Evolutionary conservation across 306 rosid genomes (phyloP), one percentile per base, ranked within the genome.

Genomic region (Trifolium dubium): DNA sequence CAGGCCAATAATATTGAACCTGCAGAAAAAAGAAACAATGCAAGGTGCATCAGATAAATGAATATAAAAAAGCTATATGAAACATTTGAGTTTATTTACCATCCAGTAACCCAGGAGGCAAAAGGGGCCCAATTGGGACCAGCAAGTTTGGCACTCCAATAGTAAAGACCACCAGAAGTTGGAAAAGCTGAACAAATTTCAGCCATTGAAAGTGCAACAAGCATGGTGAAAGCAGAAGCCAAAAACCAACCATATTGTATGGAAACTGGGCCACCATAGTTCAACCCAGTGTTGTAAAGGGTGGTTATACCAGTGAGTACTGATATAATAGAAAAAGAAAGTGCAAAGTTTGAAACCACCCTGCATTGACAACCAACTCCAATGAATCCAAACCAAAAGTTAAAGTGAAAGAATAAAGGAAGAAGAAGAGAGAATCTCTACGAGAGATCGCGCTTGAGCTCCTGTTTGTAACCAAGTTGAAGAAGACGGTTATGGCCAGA

Each of bases 1-100:
- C 98, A 88, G 97, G 59, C 98, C 97, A 77, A 93, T 88, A 74
- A 93, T 89, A 83, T 91, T 91, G 88, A 93, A 93, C 97, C 98
- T 93, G 89, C 86, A 77, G 62, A 43, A 74, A 73, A 64, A 41
- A 63, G 72, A 86, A 81, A 67, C 15, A 79, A 79, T 85, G 32
- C 34, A 69, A 40, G 30, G 37, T 12, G 34, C 43, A 43, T 84
- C 75, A 85, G 89, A 61, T 28, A 67, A 29, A 56, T 30, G 39
- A 70, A 54, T 9, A 13, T 9, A 12, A 9, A 7, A 37, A 37
- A 37, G 0, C 40, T 37, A 37, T 37, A 37, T 37, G 40, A 37
- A 53, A 53, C 29, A 17, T 53, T 53, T 18, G 59, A 17, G 59
- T 1, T 53, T 53, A 12, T 53, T 53, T 53, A 66, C 98, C 97